A percentile compares a stretch with the other conserved stretches of the same genome.
Conservation (phyloP, 2,329 filamentous ascomycete genomes). For the Uncinocarpus reesii region DNA sequence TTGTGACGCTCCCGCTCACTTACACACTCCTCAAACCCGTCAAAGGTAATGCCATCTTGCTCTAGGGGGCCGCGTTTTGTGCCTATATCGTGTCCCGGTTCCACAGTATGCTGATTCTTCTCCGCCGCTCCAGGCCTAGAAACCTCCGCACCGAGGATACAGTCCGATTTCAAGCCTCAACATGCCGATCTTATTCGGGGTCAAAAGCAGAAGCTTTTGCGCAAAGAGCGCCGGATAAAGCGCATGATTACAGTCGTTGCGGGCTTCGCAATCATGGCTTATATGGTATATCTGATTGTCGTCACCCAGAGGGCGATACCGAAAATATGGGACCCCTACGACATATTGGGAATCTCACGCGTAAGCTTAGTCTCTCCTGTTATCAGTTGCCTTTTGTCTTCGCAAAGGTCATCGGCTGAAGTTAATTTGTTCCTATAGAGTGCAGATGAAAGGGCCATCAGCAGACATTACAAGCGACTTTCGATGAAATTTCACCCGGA, state of each 20-base stretch:
- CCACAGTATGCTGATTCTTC: constrained; percentile 23
- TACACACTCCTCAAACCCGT: constrained; percentile 75
- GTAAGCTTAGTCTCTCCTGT: too few species aligned
- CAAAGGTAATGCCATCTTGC: constrained; percentile 51
- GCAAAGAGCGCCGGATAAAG: constrained; percentile 81
- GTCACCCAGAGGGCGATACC: constrained; percentile 60
- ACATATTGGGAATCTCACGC: constrained; percentile 78
- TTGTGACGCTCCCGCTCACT: constrained; percentile 82
- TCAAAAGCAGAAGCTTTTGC: constrained; percentile 76
- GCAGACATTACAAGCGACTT: constrained; percentile 76
- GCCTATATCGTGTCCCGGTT: not conserved
- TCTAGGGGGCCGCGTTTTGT: constrained; percentile 4
- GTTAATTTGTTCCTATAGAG: constrained; percentile 48
- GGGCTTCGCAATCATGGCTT: constrained; percentile 75
- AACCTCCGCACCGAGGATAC: constrained; percentile 70
- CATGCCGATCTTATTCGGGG: constrained; percentile 74
- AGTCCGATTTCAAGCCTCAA: constrained; percentile 67
- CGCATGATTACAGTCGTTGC: constrained; percentile 62
- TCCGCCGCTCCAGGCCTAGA: constrained; percentile 48
- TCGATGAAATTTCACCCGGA: constrained; percentile 85
- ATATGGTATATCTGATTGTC: constrained; percentile 84
- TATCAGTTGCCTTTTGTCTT: too few species aligned
- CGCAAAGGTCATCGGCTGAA: too few species aligned
- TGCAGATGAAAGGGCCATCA: constrained; percentile 80
- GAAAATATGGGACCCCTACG: constrained; percentile 94